These are phyloP conservation scores for Trebouxia gelatinosa DNA, from an alignment of 163 green algal species.

Conservation along the genomic window DNA sequence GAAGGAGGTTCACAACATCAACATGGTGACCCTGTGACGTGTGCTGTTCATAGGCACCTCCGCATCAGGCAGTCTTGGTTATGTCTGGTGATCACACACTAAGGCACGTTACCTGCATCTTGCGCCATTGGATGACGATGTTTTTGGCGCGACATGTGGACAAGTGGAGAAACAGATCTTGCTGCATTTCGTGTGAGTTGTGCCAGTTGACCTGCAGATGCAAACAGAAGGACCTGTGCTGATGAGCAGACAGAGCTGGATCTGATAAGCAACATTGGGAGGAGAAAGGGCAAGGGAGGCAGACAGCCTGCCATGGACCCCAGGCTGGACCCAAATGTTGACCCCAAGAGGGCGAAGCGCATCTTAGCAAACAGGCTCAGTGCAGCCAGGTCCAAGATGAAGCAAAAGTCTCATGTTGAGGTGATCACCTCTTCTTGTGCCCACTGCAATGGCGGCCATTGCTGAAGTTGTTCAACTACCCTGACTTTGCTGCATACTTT, in stretches of 20 bases:
- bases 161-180: no score
- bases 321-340: constrained; percentile 69
- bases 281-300: constrained; percentile 73
- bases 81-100: constrained; percentile 54
- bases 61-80: constrained; percentile 52
- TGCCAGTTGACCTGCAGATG: no score
- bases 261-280: constrained; percentile 48
- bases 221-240: no score
- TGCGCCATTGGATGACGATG: no score
- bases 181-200: no score
- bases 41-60: constrained; percentile 50
- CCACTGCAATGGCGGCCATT: no score
- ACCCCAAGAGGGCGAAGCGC: constrained; percentile 68
- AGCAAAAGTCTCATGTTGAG: constrained; percentile 43
- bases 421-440: no score
- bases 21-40: no score
- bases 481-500: background rate
- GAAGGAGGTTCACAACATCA: no score
- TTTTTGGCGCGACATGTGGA: no score
- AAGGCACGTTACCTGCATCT: no score
- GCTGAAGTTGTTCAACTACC: background rate
- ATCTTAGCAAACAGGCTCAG: constrained; percentile 80
- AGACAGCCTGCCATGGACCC: constrained; percentile 62
- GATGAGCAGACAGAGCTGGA: constrained; percentile 41
- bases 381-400: constrained; percentile 64